Percentiles rank a stretch among this genome's conserved stretches.
Conservation (phyloP, 371 early-diverging fungal genomes). For the Mortierella sp. region DNA sequence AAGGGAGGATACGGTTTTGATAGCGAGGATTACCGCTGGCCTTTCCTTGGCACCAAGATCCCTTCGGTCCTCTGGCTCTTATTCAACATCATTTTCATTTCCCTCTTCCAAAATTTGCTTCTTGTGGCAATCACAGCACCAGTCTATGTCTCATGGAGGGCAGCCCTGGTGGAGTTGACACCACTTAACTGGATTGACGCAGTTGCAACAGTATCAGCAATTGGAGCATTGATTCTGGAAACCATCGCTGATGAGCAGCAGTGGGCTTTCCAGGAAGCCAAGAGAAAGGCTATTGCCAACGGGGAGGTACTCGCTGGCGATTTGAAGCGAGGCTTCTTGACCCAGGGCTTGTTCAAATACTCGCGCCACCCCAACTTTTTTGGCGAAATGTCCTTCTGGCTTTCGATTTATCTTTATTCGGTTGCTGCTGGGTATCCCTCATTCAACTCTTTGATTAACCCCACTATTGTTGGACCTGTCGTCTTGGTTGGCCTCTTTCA, state of each 20-base stretch:
- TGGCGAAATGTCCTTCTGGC: conserved; percentile 82
- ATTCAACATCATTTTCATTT: conserved; percentile 82
- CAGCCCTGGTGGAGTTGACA: conserved; percentile 19
- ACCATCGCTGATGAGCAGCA: conserved; percentile 88
- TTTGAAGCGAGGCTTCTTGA: conserved; percentile 76
- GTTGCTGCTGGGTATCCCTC: conserved; percentile 60
- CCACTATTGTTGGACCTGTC: conserved; percentile 69
- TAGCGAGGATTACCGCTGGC: conserved; percentile 87
- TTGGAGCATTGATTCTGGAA: conserved; percentile 69
- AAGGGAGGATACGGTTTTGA: conserved; percentile 83
- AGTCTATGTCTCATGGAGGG: conserved; percentile 62
- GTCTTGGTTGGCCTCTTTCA: conserved; percentile 78
- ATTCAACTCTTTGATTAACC: conserved; percentile 62
- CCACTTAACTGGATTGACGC: conserved; percentile 63
- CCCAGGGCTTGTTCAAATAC: conserved; percentile 79
- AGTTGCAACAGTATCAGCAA: conserved; percentile 59
- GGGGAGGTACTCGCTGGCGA: conserved; percentile 57
- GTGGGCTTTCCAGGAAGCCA: conserved; percentile 80
- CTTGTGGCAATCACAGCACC: conserved; percentile 76
- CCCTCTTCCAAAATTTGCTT: conserved; percentile 77
- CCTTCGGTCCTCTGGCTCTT: conserved; percentile 71
- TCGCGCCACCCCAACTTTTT: conserved; percentile 90
- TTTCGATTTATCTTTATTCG: conserved; percentile 73
- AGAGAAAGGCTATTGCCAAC: conserved; percentile 62
- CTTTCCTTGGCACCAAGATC: conserved; percentile 61